These are phyloP conservation scores for Penicillium silybi DNA, from an alignment of 495 filamentous ascomycete genomes.

Conservation along the genomic window DNA sequence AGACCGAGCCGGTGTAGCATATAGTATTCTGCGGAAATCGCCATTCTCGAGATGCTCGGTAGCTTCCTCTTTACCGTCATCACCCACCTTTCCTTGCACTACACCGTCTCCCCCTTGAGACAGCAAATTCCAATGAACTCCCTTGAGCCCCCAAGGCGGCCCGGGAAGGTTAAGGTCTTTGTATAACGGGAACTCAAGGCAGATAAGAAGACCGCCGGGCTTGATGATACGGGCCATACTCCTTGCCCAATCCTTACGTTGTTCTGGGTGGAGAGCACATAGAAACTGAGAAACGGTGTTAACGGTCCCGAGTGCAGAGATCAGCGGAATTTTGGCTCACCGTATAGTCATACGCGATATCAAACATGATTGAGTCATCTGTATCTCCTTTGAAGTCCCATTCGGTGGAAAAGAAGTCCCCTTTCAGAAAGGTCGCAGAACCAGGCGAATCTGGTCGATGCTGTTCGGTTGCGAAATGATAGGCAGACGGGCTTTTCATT, in stretches of 20 bases:
- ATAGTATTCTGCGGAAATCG: slow-evolving; percentile 14
- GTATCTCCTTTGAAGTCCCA: slow-evolving; percentile 33
- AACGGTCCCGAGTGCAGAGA: not conserved
- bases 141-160: slow-evolving; percentile 37
- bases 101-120: slow-evolving; percentile 18
- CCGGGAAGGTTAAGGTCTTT: slow-evolving; percentile 33
- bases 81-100: not conserved
- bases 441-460: slow-evolving; percentile 1
- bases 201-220: slow-evolving; percentile 33
- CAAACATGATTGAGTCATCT: slow-evolving; percentile 46
- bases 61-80: slow-evolving; percentile 3
- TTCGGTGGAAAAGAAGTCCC: slow-evolving; percentile 61
- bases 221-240: slow-evolving; percentile 32
- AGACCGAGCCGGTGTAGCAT: slow-evolving; percentile 22
- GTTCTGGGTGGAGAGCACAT: slow-evolving; percentile 36
- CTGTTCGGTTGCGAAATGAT: slow-evolving; percentile 16
- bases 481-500: slow-evolving; percentile 6
- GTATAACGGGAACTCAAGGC: slow-evolving; percentile 41
- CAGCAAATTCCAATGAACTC: slow-evolving; percentile 33
- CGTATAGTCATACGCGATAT: slow-evolving; percentile 76
- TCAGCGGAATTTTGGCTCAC: slow-evolving; percentile 36
- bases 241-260: slow-evolving; percentile 28
- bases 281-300: slow-evolving; percentile 30
- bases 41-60: not conserved
- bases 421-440: slow-evolving; percentile 47